A percentile compares a stretch with the other conserved stretches of the same genome.
Evolutionary conservation across 2,329 filamentous ascomycete species (phyloP).

Genomic region (Penicillium polonicum): DNA sequence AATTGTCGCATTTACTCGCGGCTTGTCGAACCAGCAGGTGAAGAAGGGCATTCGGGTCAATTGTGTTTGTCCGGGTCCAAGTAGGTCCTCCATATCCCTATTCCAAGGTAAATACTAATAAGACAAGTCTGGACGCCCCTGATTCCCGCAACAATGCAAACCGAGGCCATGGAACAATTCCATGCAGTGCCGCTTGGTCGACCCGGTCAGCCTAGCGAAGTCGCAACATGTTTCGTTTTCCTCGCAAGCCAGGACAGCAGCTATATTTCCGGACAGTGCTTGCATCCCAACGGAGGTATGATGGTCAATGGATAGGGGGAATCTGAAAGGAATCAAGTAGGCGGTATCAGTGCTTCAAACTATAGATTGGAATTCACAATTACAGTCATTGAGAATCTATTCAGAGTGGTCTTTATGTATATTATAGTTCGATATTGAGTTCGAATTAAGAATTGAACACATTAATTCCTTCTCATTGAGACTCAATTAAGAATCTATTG

Average conservation of each 20-base stretch:
- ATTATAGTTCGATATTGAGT: no score
- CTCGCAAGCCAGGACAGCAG: conserved; percentile 72
- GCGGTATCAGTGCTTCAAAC: background rate
- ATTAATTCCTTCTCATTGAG: no score
- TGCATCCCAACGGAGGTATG: conserved; percentile 63
- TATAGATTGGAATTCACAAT: background rate
- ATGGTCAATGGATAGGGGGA: conserved; percentile 51
- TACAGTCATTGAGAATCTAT: no score
- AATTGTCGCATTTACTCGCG: conserved; percentile 75
- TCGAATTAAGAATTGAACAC: no score
- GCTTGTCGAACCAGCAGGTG: conserved; percentile 71
- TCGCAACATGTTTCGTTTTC: conserved; percentile 79
- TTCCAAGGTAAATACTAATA: background rate
- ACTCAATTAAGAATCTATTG: no score
- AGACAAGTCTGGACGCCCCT: conserved; percentile 68
- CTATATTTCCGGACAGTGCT: conserved; percentile 70
- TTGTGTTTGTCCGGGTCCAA: conserved; percentile 70
- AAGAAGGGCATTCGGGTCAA: conserved; percentile 73
- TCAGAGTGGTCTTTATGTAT: no score
- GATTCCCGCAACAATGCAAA: conserved; percentile 70
- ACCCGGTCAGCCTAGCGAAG: conserved; percentile 76
- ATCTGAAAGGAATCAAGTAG: background rate
- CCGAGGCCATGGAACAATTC: conserved; percentile 70
- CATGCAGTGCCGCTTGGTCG: conserved; percentile 69
- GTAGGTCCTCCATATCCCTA: conserved; percentile 29